phyloP scores from a whole-genome alignment of 2,329 filamentous ascomycete species.

The Paraphaeosphaeria minitans region DNA sequence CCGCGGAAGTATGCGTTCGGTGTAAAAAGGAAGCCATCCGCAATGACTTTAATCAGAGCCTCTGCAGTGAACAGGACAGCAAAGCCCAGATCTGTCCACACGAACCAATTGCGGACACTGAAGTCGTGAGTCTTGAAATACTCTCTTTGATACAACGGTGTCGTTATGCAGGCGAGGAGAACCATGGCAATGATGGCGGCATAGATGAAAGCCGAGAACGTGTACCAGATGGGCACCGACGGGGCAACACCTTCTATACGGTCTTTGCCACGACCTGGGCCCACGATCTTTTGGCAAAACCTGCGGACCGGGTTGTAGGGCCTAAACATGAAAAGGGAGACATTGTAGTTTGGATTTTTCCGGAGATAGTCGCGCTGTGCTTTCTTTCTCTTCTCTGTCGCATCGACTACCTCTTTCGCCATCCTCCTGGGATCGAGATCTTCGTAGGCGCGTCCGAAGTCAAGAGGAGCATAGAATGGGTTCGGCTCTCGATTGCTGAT shows the following conservation, averaged over 20 bases:
- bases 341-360: slow-evolving; percentile 89
- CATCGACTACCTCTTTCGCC: slow-evolving; percentile 87
- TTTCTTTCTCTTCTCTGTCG: slow-evolving; percentile 79
- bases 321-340: slow-evolving; percentile 83
- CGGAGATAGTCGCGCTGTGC: slow-evolving; percentile 90
- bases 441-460: slow-evolving; percentile 72
- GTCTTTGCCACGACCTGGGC: slow-evolving; percentile 83
- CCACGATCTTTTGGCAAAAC: slow-evolving; percentile 86
- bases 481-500: slow-evolving; percentile 78
- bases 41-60: slow-evolving; percentile 88
- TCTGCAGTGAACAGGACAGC: slow-evolving; percentile 85
- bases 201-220: slow-evolving; percentile 93
- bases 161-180: slow-evolving; percentile 91
- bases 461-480: slow-evolving; percentile 88
- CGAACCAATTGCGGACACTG: slow-evolving; percentile 82
- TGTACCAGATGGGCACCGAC: slow-evolving; percentile 88
- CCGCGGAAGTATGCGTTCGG: slow-evolving; percentile 97
- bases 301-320: slow-evolving; percentile 78
- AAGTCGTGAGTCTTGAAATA: slow-evolving; percentile 71
- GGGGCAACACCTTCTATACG: slow-evolving; percentile 89
- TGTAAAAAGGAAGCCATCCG: slow-evolving; percentile 94
- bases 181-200: slow-evolving; percentile 96
- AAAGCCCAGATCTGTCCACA: slow-evolving; percentile 91
- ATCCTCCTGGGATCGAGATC: slow-evolving; percentile 83
- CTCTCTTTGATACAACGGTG: slow-evolving; percentile 88